These are phyloP conservation scores for Magnolia changhungtana DNA, from an alignment of 164 flowering plant genomes.

Conservation along the genomic window DNA sequence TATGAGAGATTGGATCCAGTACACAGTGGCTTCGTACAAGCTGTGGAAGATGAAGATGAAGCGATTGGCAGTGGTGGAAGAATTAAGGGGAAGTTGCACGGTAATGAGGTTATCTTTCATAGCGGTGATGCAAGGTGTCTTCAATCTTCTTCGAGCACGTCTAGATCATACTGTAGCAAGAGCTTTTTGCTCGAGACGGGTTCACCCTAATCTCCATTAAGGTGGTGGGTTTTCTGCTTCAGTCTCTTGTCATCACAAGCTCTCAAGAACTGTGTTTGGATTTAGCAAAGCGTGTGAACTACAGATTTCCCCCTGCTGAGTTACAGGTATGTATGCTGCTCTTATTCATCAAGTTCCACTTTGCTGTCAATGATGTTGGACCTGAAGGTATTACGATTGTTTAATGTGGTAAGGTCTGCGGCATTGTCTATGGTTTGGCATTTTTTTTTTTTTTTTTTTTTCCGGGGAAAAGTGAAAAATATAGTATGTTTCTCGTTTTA, in stretches of 20 bases:
- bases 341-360: neutral
- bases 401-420: neutral
- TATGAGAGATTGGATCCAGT: conserved; percentile 78
- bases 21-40: conserved; percentile 57
- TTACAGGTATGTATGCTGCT: neutral
- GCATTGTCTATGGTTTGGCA: conserved; percentile 1
- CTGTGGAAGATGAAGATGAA: conserved; percentile 66
- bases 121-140: conserved; percentile 77
- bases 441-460: neutral
- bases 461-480: neutral
- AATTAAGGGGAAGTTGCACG: conserved; percentile 44
- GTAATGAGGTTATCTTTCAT: conserved; percentile 43
- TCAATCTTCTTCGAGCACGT: conserved; percentile 89
- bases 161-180: conserved; percentile 87
- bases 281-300: neutral
- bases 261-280: neutral
- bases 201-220: conserved; percentile 63
- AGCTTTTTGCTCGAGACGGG: conserved; percentile 84
- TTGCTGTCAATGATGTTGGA: neutral
- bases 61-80: conserved; percentile 47
- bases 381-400: neutral
- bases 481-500: neutral
- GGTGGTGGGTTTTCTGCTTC: neutral
- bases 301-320: neutral
- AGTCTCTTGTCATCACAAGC: neutral